Base-by-base conservation (phyloP, 192 early-diverging fungal genomes). In the Gorgonomyces haynaldii region DNA sequence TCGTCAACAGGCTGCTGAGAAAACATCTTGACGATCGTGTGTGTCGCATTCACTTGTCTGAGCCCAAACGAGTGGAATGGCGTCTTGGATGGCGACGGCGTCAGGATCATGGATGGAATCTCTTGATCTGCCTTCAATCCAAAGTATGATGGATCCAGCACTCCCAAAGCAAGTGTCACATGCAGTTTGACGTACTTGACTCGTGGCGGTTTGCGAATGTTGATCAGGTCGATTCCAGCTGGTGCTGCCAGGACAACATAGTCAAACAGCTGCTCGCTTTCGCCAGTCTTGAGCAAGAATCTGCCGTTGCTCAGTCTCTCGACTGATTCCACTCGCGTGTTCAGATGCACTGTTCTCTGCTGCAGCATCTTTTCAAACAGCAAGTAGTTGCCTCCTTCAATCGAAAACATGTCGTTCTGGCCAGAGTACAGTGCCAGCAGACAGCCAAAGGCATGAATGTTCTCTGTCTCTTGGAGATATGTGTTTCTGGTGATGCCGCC, bases 401-500 rank as follows among this genome's bases (percentile, higher is more conserved):
- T 34, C 1, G 35, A 27, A 42, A 13, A 56, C 17, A 56, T 23
- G 1, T 53, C 55, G 12, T 41, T 28, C 25, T 30, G n/a, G 15
- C 28, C 28, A 19, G 36, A 20, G 25, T 40, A 56, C 22, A 56
- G 21, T 5, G 50, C 36, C 0, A 56, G 17, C 13, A 40, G 16
- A 19, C 48, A 31, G 10, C 50, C 34, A 52, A 53, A 52, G 4
- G 49, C 35, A 26, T 34, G 27, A 8, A 43, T 36, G 17, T 27
- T 37, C 2, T 13, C 22, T 7, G 39, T 30, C 3, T 56, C 55
- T 43, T 55, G 50, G 6, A 40, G 20, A 20, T 56, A 56, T 16
- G 39, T 52, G 37, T 56, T 56, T 29, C 41, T 52, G 0, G 44
- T 48, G 17, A 56, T 56, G 6, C 50, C 52, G 6, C 55, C 47